These are phyloP conservation scores for Nitzschia sp. DNA, from an alignment of 108 stramenopile genomes.

Conservation along the genomic window DNA sequence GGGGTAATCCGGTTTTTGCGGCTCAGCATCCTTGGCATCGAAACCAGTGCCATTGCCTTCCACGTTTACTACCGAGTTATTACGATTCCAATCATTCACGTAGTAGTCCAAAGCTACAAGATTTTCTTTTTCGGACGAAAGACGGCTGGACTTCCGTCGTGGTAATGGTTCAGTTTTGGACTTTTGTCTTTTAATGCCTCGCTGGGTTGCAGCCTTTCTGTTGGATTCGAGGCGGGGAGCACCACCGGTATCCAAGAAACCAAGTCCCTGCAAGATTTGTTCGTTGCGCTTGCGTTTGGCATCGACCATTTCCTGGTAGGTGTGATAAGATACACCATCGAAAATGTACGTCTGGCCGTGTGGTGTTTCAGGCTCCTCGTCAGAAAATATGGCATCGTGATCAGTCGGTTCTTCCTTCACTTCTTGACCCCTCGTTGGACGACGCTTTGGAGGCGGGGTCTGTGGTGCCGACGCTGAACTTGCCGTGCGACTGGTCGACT, in stretches of 20 bases:
- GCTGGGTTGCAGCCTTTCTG: background rate
- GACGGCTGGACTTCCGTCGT: constrained; percentile 25
- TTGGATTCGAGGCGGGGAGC: background rate
- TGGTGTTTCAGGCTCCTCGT: background rate
- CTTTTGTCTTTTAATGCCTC: constrained; percentile 1
- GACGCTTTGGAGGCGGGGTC: background rate
- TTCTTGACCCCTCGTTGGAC: background rate
- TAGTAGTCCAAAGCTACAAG: constrained; percentile 30
- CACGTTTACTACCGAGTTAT: constrained; percentile 19
- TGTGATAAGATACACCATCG: constrained; percentile 47
- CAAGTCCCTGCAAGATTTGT: constrained; percentile 43
- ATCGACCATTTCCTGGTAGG: constrained; percentile 78
- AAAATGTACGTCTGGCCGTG: constrained; percentile 35
- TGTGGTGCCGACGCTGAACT: background rate
- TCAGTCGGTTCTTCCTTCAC: background rate
- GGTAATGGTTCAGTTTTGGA: background rate
- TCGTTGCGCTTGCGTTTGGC: constrained; percentile 80
- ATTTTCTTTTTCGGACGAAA: constrained; percentile 14
- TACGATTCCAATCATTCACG: constrained; percentile 21
- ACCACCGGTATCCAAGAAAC: constrained; percentile 45
- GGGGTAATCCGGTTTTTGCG: constrained; percentile 25
- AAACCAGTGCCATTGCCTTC: background rate
- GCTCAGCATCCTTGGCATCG: background rate
- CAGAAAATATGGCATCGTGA: background rate
- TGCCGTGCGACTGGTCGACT: background rate